A percentile compares a stretch with the other conserved stretches of the same genome.
Conservation (phyloP, 1,139 yeast genomes). For the Magnusiomyces ingens region DNA sequence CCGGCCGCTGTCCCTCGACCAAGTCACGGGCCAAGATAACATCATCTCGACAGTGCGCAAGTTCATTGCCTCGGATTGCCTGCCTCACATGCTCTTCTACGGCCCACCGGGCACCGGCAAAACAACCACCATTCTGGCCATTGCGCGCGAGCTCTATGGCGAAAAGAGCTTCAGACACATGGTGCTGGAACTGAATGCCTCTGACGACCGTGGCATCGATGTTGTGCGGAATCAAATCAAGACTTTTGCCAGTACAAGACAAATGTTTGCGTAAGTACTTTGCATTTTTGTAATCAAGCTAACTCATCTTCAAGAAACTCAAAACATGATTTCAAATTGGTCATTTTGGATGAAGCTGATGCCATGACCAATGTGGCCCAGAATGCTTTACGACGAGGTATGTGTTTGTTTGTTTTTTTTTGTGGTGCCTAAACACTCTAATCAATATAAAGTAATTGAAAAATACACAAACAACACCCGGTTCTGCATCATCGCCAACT, state of each 20-base stretch:
- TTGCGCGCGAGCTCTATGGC: conserved; percentile 90
- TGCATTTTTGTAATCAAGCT: neutral
- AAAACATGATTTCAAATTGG: conserved; percentile 67
- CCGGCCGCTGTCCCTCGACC: conserved; percentile 76
- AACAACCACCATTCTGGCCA: conserved; percentile 85
- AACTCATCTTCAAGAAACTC: conserved; percentile 13
- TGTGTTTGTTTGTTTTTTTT: conserved; percentile 26
- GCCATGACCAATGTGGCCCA: conserved; percentile 98
- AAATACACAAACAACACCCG: conserved; percentile 92
- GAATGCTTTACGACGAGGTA: conserved; percentile 75
- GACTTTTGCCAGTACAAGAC: conserved; percentile 83
- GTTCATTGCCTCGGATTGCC: conserved; percentile 73
- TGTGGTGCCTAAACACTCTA: neutral
- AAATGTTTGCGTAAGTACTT: conserved; percentile 59
- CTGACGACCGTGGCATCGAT: conserved; percentile 82
- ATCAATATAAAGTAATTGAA: conserved; percentile 51
- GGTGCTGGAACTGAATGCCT: conserved; percentile 87
- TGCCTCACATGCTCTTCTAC: conserved; percentile 86
- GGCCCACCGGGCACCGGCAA: conserved; percentile 99
- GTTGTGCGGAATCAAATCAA: conserved; percentile 81
- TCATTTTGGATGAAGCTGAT: conserved; percentile 95
- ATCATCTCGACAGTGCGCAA: conserved; percentile 75
- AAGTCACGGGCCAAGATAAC: conserved; percentile 86
- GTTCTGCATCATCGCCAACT: conserved; percentile 93
- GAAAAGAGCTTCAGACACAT: conserved; percentile 63